Conservation (phyloP, 2,329 filamentous ascomycete species). For the Paecilomyces fulvus region DNA sequence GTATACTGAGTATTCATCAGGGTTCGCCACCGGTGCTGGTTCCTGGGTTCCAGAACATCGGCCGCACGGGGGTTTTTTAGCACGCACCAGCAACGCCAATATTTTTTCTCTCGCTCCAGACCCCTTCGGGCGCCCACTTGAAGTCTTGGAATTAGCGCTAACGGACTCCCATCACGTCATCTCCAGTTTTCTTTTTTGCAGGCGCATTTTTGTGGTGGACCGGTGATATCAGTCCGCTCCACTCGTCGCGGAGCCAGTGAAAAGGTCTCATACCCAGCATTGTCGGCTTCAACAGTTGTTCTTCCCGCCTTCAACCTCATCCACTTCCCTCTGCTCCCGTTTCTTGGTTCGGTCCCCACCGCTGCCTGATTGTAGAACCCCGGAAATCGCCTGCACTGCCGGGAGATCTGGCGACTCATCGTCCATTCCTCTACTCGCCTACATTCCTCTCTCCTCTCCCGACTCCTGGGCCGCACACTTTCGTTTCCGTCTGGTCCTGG, state of each 20-base stretch:
- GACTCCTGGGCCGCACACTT: neutral
- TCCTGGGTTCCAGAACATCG: neutral
- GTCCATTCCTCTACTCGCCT: neutral
- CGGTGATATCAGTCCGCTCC: slow-evolving; percentile 10
- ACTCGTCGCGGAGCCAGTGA: neutral
- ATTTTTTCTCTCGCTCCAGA: neutral
- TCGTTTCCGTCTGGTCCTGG: neutral
- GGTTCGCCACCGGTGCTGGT: neutral
- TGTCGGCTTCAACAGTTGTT: neutral
- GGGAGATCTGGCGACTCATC: neutral
- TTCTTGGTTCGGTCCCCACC: neutral
- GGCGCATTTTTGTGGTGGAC: slow-evolving; percentile 10
- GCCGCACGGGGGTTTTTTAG: neutral
- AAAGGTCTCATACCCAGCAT: neutral
- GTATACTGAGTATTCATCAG: neutral
- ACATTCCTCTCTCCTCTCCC: neutral
- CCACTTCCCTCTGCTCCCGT: neutral
- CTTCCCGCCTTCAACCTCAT: neutral
- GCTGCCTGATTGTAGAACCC: slow-evolving; percentile 5
- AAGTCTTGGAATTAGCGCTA: neutral
- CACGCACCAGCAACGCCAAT: neutral
- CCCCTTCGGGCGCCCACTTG: neutral
- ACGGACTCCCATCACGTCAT: neutral
- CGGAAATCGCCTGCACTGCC: neutral
- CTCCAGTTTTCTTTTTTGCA: slow-evolving; percentile 11